Evolutionary conservation across 2,329 filamentous ascomycete species (phyloP).

Genomic region (Rutstroemia sp.): DNA sequence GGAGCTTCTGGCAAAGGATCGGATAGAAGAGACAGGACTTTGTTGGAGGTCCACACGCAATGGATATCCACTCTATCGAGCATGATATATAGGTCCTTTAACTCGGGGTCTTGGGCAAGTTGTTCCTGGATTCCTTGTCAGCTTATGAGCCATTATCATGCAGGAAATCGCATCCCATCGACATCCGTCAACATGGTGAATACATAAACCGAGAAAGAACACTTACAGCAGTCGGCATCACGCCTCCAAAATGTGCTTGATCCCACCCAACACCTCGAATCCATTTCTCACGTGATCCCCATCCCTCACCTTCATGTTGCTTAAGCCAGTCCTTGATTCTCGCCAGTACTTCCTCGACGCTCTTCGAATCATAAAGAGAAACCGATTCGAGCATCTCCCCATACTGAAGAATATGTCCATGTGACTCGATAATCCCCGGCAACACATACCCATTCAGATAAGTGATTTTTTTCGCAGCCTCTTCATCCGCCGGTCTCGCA

Average conservation of each 20-base stretch:
- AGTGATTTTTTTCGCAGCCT: conserved; percentile 20
- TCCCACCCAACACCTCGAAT: conserved; percentile 64
- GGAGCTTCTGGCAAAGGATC: conserved; percentile 38
- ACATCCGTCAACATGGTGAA: neutral
- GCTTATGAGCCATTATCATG: neutral
- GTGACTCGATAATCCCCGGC: conserved; percentile 64
- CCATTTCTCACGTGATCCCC: conserved; percentile 46
- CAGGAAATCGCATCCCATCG: neutral
- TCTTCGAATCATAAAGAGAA: conserved; percentile 52
- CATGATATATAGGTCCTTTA: conserved; percentile 56
- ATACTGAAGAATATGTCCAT: conserved; percentile 59
- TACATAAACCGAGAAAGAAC: conserved; percentile 33
- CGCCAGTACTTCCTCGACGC: conserved; percentile 45
- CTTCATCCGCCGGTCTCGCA: conserved; percentile 25
- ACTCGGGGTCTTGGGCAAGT: conserved; percentile 42
- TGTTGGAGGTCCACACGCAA: conserved; percentile 60
- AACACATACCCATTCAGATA: conserved; percentile 46
- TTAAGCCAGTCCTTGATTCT: conserved; percentile 46
- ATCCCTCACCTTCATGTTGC: conserved; percentile 43
- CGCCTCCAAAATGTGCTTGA: conserved; percentile 52
- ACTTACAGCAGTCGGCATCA: conserved; percentile 51
- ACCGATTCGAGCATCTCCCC: conserved; percentile 62
- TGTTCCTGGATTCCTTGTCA: conserved; percentile 32
- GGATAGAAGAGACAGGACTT: conserved; percentile 54
- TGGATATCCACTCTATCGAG: conserved; percentile 64